These are phyloP conservation scores for Mycogone perniciosa DNA, from an alignment of 2,329 filamentous ascomycete genomes.

Conservation along the genomic window DNA sequence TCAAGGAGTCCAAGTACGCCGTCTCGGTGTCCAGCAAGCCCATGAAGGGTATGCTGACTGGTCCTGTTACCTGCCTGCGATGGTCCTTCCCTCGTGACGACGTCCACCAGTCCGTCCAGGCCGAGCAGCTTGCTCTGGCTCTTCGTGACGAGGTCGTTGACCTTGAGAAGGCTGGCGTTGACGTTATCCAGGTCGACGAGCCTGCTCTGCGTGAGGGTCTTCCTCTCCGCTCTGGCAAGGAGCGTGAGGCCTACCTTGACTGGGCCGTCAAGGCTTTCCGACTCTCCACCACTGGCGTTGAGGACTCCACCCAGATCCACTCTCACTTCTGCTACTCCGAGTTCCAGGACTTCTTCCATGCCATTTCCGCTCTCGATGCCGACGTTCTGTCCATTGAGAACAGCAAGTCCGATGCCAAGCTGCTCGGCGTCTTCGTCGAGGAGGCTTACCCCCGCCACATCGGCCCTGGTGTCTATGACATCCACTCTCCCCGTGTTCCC, in stretches of 20 bases:
- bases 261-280: conserved; percentile 99
- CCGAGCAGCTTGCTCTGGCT: conserved; percentile 95
- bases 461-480: conserved; percentile 98
- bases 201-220: conserved; percentile 99
- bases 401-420: conserved; percentile 99
- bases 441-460: conserved; percentile 97
- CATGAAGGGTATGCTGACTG: conserved; percentile 99
- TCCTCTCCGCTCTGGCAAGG: conserved; percentile 84
- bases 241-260: conserved; percentile 92
- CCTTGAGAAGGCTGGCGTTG: conserved; percentile 92
- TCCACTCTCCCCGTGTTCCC: conserved; percentile 97
- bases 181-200: conserved; percentile 99
- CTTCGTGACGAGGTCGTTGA: conserved; percentile 98
- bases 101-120: conserved; percentile 97
- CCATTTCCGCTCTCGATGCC: conserved; percentile 94
- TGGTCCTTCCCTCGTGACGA: conserved; percentile 99
- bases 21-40: conserved; percentile 94
- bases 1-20: conserved; percentile 99
- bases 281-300: conserved; percentile 85
- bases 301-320: conserved; percentile 98
- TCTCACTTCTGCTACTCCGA: conserved; percentile 99
- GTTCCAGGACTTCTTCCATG: conserved; percentile 99
- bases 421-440: conserved; percentile 97
- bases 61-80: conserved; percentile 95
- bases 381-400: conserved; percentile 99